phyloP scores from a whole-genome alignment of 257 asterid species.

The Jacaranda mimosifolia region DNA sequence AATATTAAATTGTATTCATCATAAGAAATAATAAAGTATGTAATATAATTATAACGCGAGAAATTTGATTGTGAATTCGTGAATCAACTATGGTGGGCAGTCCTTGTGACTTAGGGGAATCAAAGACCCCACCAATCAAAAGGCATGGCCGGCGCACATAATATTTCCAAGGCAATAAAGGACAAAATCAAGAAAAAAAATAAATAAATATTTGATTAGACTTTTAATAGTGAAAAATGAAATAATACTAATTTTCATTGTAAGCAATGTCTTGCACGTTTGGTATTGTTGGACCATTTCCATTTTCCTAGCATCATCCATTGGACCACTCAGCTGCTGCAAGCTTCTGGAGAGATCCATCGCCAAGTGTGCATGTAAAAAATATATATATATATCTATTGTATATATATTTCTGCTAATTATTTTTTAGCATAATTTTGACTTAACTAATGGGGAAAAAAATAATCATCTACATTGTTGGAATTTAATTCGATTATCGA shows the following conservation, averaged over 20 bases:
- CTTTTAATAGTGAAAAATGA: constrained; percentile 6
- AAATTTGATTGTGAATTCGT: background rate
- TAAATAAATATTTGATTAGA: constrained; percentile 18
- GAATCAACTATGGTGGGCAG: constrained; percentile 1
- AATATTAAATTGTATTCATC: background rate
- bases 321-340: constrained; percentile 33
- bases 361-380: background rate
- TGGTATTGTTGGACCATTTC: constrained; percentile 35
- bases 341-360: constrained; percentile 14
- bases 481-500: no score
- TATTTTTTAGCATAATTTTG: no score
- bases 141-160: constrained; percentile 25
- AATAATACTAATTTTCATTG: background rate
- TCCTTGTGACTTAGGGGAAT: background rate
- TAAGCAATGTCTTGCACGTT: constrained; percentile 41
- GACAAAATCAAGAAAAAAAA: constrained; percentile 14
- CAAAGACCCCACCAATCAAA: constrained; percentile 28
- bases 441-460: no score
- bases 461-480: no score
- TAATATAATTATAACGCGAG: background rate
- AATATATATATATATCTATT: no score
- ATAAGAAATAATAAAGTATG: background rate
- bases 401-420: no score
- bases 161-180: constrained; percentile 19
- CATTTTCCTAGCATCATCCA: background rate